Evolutionary conservation across 2,329 filamentous ascomycete species (phyloP), one percentile per base, ranked within the genome.

Genomic region (Pseudogymnoascus sp.): DNA sequence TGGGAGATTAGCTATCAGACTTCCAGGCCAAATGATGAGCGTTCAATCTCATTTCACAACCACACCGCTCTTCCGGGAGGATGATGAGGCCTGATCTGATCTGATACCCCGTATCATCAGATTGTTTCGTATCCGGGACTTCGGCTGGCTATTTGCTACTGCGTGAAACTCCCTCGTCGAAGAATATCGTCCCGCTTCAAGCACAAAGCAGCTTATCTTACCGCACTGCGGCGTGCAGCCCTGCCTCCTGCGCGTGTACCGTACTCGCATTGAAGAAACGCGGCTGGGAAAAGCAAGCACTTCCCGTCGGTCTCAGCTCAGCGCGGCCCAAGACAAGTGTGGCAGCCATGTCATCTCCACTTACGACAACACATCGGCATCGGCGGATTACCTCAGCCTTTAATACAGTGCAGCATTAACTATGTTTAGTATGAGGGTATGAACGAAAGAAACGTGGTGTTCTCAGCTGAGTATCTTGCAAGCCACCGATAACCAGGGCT

Each of bases 211-310:
- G 41, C 41, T 44, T 51, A 31, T 51, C 44, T 51, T 51, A 51
- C 44, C 44, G 44, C 44, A 31, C 44, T 51, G 13, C 13, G 9
- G 13, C 27, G 9, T 13, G 7, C 8, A 41, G 39, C 10, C 21
- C 9, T 13, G 7, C 8, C 15, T 15, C 10, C 44, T 51, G 27
- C 44, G 44, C 44, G 44, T 51, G 44, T 51, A 51, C 44, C n/a
- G n/a, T 51, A 51, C 44, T 51, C 44, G 27, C 44, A n/a, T 51
- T 51, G 44, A 51, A 51, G 44, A 31, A 51, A 51, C 44, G 44
- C 44, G 27, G 44, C 27, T 31, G 13, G 44, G 7, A 51, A 51
- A 51, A 51, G 13, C 44, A 51, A 10, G 17, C 41, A 51, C 44
- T 51, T 31, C 15, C 27, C 44, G 31, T 31, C 12, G 31, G 44